These are phyloP conservation scores for Alisma plantagoaquatica DNA, from an alignment of 106 monocot genomes.

Conservation along the genomic window DNA sequence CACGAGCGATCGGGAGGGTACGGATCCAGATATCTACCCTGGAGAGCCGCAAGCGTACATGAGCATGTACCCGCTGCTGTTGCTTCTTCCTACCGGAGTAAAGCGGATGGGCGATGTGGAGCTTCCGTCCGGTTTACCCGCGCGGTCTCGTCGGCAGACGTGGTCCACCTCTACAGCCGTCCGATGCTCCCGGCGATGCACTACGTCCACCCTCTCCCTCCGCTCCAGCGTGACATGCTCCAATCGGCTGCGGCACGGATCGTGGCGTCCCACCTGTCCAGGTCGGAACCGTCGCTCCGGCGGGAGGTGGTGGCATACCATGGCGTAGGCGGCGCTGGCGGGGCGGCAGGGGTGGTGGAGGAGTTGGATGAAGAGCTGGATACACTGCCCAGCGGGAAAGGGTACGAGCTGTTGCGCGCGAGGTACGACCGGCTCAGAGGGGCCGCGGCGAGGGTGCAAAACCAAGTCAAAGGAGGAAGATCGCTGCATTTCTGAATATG, in stretches of 20 bases:
- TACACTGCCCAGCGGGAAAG: conserved; percentile 38
- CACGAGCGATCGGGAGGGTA: conserved; percentile 54
- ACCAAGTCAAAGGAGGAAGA: too few species aligned
- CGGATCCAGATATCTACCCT: conserved; percentile 66
- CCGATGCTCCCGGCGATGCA: conserved; percentile 80
- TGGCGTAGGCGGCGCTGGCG: conserved; percentile 22
- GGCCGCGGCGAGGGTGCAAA: conserved; percentile 53
- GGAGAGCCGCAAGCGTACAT: conserved; percentile 45
- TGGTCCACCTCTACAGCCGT: conserved; percentile 42
- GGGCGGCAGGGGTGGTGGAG: conserved; percentile 32
- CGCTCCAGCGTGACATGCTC: conserved; percentile 39
- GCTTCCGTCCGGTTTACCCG: conserved; percentile 61
- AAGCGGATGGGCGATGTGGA: conserved; percentile 73
- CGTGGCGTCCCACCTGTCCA: conserved; percentile 45
- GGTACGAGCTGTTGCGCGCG: conserved; percentile 44
- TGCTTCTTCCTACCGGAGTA: conserved; percentile 36
- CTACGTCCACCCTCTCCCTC: conserved; percentile 45
- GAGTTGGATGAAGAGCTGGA: conserved; percentile 96
- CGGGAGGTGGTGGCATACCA: conserved; percentile 58
- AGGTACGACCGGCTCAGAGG: conserved; percentile 60
- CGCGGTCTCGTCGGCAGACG: conserved; percentile 28
- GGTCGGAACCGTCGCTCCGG: conserved; percentile 67
- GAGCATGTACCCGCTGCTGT: conserved; percentile 44
- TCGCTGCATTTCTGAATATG: too few species aligned
- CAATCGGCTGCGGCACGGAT: conserved; percentile 53